Evolutionary conservation across 2,329 filamentous ascomycete genomes (phyloP).

Genomic region (Fusarium sp.): DNA sequence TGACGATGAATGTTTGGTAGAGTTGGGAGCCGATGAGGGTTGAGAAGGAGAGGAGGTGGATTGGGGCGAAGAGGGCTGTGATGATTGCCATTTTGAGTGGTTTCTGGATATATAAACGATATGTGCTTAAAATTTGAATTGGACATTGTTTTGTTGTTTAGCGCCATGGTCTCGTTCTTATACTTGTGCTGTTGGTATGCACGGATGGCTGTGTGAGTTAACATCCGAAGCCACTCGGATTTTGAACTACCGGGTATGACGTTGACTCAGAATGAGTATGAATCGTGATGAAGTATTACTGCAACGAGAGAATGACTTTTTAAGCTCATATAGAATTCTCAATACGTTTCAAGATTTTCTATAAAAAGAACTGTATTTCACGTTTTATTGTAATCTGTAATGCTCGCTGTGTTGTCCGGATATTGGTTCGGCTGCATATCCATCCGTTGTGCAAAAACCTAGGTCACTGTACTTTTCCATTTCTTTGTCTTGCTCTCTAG

Average conservation of each 20-base stretch:
- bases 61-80: constrained; percentile 45
- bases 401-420: too few species aligned
- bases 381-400: background rate
- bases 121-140: accelerated
- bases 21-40: constrained; percentile 54
- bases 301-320: accelerated
- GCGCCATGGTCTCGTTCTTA: constrained; percentile 18
- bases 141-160: background rate
- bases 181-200: background rate
- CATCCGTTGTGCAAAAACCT: background rate
- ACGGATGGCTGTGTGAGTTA: constrained; percentile 11
- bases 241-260: constrained; percentile 11
- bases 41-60: constrained; percentile 55
- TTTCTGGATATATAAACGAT: background rate
- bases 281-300: background rate
- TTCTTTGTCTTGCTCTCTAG: background rate
- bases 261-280: background rate
- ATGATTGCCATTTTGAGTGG: constrained; percentile 26
- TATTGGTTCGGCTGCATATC: accelerated
- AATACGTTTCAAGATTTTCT: background rate
- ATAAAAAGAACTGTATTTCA: background rate
- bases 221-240: constrained; percentile 43
- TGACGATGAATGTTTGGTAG: constrained; percentile 54
- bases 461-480: accelerated
- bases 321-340: background rate